A percentile compares a stretch with the other conserved stretches of the same genome.
Evolutionary conservation across 495 filamentous ascomycete genomes (phyloP).

Genomic region (Hyaloscypha finlandica): DNA sequence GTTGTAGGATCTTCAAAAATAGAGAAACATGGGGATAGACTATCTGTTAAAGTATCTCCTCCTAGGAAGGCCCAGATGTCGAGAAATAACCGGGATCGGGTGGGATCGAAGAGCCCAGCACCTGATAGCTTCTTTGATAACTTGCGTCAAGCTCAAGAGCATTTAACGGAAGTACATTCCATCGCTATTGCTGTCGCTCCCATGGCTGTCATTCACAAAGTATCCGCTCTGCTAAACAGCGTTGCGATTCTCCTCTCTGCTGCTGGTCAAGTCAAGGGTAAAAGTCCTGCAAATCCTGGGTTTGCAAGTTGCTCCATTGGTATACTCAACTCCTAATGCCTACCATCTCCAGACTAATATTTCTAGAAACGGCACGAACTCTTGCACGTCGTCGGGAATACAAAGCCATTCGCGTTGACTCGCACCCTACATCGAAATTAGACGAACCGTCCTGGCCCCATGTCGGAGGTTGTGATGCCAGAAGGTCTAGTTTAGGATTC

Average conservation of each 20-base stretch:
- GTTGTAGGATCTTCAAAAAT: conserved; percentile 39
- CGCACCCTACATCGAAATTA: conserved; percentile 29
- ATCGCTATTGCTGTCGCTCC: conserved; percentile 48
- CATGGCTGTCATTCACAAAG: conserved; percentile 46
- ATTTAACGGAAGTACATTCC: conserved; percentile 56
- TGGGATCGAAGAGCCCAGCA: conserved; percentile 22
- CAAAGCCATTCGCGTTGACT: conserved; percentile 51
- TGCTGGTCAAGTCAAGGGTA: conserved; percentile 45
- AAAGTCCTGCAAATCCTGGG: conserved; percentile 51
- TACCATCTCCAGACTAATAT: conserved; percentile 26
- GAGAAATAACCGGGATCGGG: conserved; percentile 3
- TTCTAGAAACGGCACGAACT: conserved; percentile 64
- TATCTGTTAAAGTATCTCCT: conserved; percentile 22
- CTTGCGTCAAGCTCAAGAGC: conserved; percentile 61
- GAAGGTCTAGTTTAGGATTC: conserved; percentile 29
- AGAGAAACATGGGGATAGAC: conserved; percentile 24
- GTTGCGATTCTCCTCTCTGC: conserved; percentile 68
- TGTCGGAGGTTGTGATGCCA: conserved; percentile 12
- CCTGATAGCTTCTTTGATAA: conserved; percentile 53
- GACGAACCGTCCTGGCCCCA: conserved; percentile 50
- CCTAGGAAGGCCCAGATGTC: conserved; percentile 13
- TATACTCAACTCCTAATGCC: conserved; percentile 7
- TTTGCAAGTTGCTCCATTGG: conserved; percentile 52
- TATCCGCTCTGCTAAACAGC: conserved; percentile 61
- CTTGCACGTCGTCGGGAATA: conserved; percentile 60